Evolutionary conservation across 2,329 filamentous ascomycete species (phyloP), one percentile per base, ranked within the genome.

Genomic region (Talaromyces sp.): DNA sequence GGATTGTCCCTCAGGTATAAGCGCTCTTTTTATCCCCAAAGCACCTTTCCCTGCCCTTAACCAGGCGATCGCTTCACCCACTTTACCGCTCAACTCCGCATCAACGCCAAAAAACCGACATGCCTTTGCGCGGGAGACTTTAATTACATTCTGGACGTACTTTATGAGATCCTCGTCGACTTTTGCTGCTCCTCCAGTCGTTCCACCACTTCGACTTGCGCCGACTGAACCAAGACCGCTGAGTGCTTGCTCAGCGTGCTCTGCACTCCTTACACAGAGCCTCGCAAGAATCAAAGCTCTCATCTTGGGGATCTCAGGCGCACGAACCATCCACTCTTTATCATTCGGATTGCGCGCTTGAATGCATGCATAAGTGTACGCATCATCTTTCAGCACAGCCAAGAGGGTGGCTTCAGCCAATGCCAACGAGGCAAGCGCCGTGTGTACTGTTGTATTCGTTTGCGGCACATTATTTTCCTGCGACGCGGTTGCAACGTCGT

Each of bases 321-420:
- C 86, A 72, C 90, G 92, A 76, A 95, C 96, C 93, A 98, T 98
- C 94, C 94, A 99, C 70, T 98, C 94, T 67, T 86, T 92, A 76
- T 93, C 92, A 70, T 89, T 88, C 62, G 89, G 87, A 73, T 96
- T 96, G 57, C 93, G 85, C 64, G 89, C 87, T 72, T 96, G 91
- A 0, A 92, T 88, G 2, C 96, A 89, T 7, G 89, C 86, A 1
- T 90, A 88, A 1, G 94, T 90, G 73, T 97, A 98, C 0, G 94
- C 93, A 72, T 99, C 95, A 74, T 98, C 94, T 71, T 98, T 98
- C 59, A 96, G 77, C 0, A 98, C 92, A 0, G 92, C 92, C 1
- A 97, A 85, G 1, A 98, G 84, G 0, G 93, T 97, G 0, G 93
- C 93, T 78, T 97, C 94, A 1, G 93, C 92, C 37, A 95, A 83